Evolutionary conservation across 2,329 filamentous ascomycete genomes (phyloP).

Genomic region (Talaromyces islandicus): DNA sequence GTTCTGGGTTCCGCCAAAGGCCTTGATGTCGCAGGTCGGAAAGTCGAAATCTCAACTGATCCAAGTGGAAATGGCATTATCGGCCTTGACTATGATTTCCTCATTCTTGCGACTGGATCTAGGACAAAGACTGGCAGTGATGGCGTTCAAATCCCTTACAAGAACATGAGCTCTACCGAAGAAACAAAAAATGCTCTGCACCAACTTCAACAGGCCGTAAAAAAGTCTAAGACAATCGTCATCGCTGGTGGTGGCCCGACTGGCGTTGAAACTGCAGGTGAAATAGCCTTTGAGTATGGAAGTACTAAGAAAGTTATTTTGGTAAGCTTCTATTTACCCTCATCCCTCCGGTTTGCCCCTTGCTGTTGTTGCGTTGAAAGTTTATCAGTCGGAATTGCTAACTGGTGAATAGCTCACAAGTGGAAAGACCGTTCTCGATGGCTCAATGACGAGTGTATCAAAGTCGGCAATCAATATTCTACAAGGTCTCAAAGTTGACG

Average conservation of each 20-base stretch:
- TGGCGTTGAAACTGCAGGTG: constrained; percentile 9
- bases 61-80: neutral
- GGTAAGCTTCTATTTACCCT: neutral
- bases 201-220: constrained; percentile 1
- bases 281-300: constrained; percentile 7
- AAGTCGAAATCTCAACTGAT: constrained; percentile 3
- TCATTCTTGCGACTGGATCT: constrained; percentile 7
- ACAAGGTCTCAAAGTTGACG: constrained; percentile 2
- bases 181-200: constrained; percentile 6
- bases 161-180: constrained; percentile 6
- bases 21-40: neutral
- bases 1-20: constrained; percentile 1
- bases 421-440: constrained; percentile 1
- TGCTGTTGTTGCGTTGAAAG: neutral
- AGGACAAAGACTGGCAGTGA: neutral
- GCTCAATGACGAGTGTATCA: constrained; percentile 2
- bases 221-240: constrained; percentile 6
- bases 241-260: constrained; percentile 5
- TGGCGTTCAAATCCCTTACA: constrained; percentile 1
- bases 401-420: constrained; percentile 4
- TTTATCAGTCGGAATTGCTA: neutral
- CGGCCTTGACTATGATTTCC: neutral
- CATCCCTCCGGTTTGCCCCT: neutral
- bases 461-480: constrained; percentile 7
- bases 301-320: constrained; percentile 4